phyloP scores from a whole-genome alignment of 179 eudicot genomes.

The Corrigiola litoralis region DNA sequence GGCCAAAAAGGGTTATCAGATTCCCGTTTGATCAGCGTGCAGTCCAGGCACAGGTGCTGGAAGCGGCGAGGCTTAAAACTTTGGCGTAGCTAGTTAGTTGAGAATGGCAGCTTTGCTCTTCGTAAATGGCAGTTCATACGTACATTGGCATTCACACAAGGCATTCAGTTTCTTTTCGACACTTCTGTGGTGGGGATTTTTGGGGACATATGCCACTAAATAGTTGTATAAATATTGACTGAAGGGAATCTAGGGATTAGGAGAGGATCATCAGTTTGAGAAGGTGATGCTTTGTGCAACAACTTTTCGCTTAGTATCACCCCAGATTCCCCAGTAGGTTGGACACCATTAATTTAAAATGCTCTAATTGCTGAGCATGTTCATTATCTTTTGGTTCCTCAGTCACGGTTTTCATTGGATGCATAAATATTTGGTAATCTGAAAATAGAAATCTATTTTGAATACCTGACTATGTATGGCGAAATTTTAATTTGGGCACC shows the following conservation, averaged over 20 bases:
- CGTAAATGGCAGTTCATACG: background rate
- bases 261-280: background rate
- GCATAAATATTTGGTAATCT: too few relatives aligned
- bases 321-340: too few relatives aligned
- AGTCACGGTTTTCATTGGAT: too few relatives aligned
- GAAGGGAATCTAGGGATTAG: background rate
- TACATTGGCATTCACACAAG: background rate
- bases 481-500: too few relatives aligned
- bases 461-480: too few relatives aligned
- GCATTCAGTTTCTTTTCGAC: background rate
- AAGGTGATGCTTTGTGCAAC: background rate
- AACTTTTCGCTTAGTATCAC: background rate
- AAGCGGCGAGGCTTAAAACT: background rate
- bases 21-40: conserved; percentile 55
- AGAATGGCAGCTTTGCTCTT: background rate
- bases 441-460: too few relatives aligned
- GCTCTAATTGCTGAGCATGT: too few relatives aligned
- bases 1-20: conserved; percentile 78
- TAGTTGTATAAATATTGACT: conserved; percentile 12
- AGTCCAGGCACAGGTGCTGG: conserved; percentile 1
- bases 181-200: conserved; percentile 2
- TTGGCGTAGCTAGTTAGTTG: background rate
- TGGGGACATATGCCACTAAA: background rate
- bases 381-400: too few relatives aligned
- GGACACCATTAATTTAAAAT: too few relatives aligned